These are phyloP conservation scores for Trichoderma simmonsii DNA, from an alignment of 2,329 filamentous ascomycete species.

Conservation along the genomic window DNA sequence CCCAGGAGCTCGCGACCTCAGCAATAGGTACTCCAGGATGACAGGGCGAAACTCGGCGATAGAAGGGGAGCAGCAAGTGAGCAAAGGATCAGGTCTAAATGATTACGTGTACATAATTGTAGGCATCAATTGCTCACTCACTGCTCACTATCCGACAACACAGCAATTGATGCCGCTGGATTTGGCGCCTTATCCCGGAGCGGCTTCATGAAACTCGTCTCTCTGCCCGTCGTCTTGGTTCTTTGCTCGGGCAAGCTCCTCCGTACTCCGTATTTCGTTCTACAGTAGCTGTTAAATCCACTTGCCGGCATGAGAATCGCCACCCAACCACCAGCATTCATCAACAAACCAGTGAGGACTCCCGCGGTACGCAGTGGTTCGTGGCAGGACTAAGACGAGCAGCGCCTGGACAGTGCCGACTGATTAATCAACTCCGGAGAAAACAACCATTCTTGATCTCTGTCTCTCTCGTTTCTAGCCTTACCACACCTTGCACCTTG, in stretches of 20 bases:
- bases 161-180: background rate
- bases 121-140: background rate
- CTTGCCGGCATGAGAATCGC: slow-evolving; percentile 2
- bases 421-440: background rate
- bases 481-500: background rate
- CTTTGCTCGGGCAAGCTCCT: background rate
- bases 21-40: background rate
- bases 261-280: background rate
- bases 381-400: background rate
- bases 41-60: background rate
- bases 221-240: background rate
- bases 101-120: background rate
- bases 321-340: background rate
- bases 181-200: background rate
- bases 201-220: background rate
- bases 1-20: background rate
- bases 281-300: background rate
- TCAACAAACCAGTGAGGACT: background rate
- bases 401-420: background rate
- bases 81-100: background rate
- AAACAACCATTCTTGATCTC: background rate
- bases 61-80: background rate
- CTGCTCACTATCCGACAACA: background rate
- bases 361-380: background rate
- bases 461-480: background rate